Evolutionary conservation across 2,329 filamentous ascomycete genomes (phyloP).

Genomic region (Epichloe typhina): DNA sequence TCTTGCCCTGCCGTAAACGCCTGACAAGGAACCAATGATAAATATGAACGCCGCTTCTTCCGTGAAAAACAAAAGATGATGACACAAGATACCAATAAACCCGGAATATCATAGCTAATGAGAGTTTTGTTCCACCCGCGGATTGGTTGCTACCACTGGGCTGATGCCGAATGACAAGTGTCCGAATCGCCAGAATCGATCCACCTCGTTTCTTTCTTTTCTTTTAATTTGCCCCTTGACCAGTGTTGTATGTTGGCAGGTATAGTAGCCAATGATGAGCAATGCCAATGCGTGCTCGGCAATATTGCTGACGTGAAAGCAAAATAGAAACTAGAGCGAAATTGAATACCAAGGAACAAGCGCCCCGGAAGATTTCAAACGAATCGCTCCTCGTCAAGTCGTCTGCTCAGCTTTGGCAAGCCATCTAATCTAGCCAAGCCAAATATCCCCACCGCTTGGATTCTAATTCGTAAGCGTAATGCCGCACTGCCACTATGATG

Average conservation of each 20-base stretch:
- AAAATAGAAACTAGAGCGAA: too few species aligned
- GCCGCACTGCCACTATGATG: slow-evolving; percentile 3
- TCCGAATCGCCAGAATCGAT: too few species aligned
- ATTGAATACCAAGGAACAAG: too few species aligned
- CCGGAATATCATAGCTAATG: background rate
- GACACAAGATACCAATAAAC: background rate
- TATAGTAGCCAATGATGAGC: too few species aligned
- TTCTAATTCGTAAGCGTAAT: background rate
- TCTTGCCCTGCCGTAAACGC: slow-evolving; percentile 19
- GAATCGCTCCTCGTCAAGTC: background rate
- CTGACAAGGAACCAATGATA: slow-evolving; percentile 11
- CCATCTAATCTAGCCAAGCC: background rate
- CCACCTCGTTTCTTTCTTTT: too few species aligned
- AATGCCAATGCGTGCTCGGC: too few species aligned
- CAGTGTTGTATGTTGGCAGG: too few species aligned
- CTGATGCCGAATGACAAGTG: background rate
- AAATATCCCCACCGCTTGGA: background rate
- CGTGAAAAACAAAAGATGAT: background rate
- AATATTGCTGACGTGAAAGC: too few species aligned
- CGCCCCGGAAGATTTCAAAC: background rate
- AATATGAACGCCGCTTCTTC: slow-evolving; percentile 12
- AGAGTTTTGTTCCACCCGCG: background rate
- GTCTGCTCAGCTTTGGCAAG: background rate
- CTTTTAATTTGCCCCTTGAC: too few species aligned
- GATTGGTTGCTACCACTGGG: background rate